Percentiles rank a stretch among this genome's conserved stretches.
phyloP scores from a whole-genome alignment of 2,329 filamentous ascomycete genomes.

The Botryotinia narcissicola region DNA sequence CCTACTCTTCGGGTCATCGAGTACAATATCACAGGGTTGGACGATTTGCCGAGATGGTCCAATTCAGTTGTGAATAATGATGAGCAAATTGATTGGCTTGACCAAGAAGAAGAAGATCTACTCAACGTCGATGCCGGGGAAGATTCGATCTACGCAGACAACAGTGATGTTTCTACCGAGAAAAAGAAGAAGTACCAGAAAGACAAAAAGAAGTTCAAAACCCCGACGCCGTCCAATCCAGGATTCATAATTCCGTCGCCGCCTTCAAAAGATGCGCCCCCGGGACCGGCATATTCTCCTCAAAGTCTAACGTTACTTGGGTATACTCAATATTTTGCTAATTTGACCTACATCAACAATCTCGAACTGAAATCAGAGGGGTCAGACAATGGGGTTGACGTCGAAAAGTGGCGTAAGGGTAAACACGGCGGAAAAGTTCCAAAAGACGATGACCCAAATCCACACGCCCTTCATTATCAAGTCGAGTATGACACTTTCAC shows the following conservation, averaged over 20 bases:
- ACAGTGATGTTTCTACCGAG: slow-evolving; percentile 40
- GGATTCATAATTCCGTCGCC: slow-evolving; percentile 65
- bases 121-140: background rate
- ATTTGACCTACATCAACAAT: slow-evolving; percentile 87
- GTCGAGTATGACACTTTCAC: slow-evolving; percentile 83
- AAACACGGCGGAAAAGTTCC: slow-evolving; percentile 61
- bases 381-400: slow-evolving; percentile 36
- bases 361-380: slow-evolving; percentile 45
- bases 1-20: slow-evolving; percentile 87
- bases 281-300: slow-evolving; percentile 85
- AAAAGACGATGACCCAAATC: slow-evolving; percentile 52
- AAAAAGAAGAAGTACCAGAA: slow-evolving; percentile 46
- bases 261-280: slow-evolving; percentile 68
- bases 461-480: slow-evolving; percentile 68
- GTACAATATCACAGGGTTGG: slow-evolving; percentile 71
- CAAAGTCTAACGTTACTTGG: slow-evolving; percentile 76
- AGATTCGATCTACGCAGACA: slow-evolving; percentile 28
- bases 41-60: slow-evolving; percentile 30
- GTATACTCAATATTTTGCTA: slow-evolving; percentile 90
- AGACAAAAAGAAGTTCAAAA: slow-evolving; percentile 47
- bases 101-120: slow-evolving; percentile 22
- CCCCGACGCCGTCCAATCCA: slow-evolving; percentile 55
- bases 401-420: slow-evolving; percentile 59
- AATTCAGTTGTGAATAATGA: slow-evolving; percentile 18
- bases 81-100: slow-evolving; percentile 26